phyloP scores from a whole-genome alignment of 2,329 filamentous ascomycete species.

The Penicillium sp. region DNA sequence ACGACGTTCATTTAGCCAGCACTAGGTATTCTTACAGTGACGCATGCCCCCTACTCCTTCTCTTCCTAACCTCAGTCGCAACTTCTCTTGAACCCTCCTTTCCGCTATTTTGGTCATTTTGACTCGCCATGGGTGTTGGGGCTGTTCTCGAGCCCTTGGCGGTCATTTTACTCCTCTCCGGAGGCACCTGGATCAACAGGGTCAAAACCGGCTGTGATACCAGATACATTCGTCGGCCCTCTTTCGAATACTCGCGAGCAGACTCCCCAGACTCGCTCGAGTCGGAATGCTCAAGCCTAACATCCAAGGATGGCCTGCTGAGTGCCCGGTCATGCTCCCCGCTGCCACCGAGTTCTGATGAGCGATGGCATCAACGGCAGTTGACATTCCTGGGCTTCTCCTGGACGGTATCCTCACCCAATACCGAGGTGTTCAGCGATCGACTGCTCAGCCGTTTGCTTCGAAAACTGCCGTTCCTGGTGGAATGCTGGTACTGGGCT shows the following conservation, averaged over 20 bases:
- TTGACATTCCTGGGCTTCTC: conserved; percentile 50
- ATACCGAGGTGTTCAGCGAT: conserved; percentile 62
- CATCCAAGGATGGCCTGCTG: conserved; percentile 39
- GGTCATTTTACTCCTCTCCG: conserved; percentile 60
- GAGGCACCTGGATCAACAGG: conserved; percentile 64
- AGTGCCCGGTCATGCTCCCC: conserved; percentile 36
- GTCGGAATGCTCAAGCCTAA: conserved; percentile 43
- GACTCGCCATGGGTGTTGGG: conserved; percentile 54
- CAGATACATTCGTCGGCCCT: conserved; percentile 23
- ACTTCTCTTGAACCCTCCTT: background rate
- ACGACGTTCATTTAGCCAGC: background rate
- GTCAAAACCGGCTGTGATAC: conserved; percentile 35
- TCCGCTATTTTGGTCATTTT: background rate
- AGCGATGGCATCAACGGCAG: conserved; percentile 54
- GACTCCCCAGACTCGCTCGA: conserved; percentile 42
- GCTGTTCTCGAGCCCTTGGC: conserved; percentile 63
- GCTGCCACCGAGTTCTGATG: conserved; percentile 43
- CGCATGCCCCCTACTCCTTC: background rate
- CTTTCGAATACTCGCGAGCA: conserved; percentile 21
- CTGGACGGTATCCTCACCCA: conserved; percentile 58
- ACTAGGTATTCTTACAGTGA: background rate
- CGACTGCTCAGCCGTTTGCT: conserved; percentile 65
- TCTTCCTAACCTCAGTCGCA: background rate
- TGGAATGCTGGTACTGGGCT: conserved; percentile 77
- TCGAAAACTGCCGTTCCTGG: conserved; percentile 68